Conservation (phyloP, 2,329 filamentous ascomycete species). For the Claviceps purpurea region DNA sequence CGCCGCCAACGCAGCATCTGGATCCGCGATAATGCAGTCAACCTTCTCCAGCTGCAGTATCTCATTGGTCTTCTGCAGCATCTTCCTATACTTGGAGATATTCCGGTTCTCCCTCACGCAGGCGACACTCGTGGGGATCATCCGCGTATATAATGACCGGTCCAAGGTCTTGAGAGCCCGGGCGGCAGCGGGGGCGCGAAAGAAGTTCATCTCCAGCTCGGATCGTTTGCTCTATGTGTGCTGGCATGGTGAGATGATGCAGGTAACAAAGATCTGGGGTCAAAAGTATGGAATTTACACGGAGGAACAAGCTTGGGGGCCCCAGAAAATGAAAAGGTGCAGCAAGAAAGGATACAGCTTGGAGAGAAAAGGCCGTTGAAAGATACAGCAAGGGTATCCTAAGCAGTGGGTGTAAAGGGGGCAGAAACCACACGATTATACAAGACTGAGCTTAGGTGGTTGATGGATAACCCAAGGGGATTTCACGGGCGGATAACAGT, state of each 20-base stretch:
- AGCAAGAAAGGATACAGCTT: not conserved
- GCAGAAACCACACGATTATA: too few species aligned
- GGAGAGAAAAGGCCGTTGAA: not conserved
- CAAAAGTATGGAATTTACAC: too few species aligned
- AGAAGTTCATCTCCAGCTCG: conserved; percentile 38
- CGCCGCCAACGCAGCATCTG: conserved; percentile 36
- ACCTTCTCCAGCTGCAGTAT: conserved; percentile 52
- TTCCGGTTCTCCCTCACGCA: conserved; percentile 61
- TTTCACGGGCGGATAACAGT: not conserved
- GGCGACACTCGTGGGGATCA: conserved; percentile 63
- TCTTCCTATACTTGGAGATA: conserved; percentile 57
- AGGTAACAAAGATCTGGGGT: not conserved
- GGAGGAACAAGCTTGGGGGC: too few species aligned
- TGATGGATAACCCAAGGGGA: not conserved
- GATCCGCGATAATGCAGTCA: conserved; percentile 48
- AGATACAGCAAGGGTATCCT: too few species aligned
- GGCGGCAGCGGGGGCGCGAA: conserved; percentile 63
- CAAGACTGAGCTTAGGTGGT: not conserved
- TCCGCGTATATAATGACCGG: conserved; percentile 68
- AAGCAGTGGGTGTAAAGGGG: too few species aligned
- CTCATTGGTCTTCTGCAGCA: conserved; percentile 52
- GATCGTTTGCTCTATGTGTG: conserved; percentile 8
- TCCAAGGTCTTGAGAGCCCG: conserved; percentile 71
- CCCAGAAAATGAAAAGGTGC: too few species aligned
- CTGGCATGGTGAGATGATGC: not conserved